A percentile compares a stretch with the other conserved stretches of the same genome.
phyloP scores from a whole-genome alignment of 805 yeast species.

The Candida manassasensis region DNA sequence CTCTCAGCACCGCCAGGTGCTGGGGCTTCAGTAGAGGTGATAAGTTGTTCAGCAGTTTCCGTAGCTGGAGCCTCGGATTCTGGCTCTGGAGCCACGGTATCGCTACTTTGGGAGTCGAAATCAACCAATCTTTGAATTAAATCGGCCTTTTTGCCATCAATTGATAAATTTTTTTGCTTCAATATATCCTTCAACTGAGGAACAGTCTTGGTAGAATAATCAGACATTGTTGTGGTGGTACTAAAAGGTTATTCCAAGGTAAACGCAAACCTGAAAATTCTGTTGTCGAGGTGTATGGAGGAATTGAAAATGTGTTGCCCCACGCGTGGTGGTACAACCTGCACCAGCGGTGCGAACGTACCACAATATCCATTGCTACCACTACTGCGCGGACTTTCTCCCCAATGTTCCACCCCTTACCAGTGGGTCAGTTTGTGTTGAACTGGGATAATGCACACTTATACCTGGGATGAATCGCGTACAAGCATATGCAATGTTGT shows the following conservation, averaged over 20 bases:
- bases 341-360: no score
- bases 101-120: constrained; percentile 32
- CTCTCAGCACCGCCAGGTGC: constrained; percentile 8
- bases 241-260: neutral
- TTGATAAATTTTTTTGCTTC: constrained; percentile 60
- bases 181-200: constrained; percentile 78
- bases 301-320: no score
- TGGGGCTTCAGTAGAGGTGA: constrained; percentile 9
- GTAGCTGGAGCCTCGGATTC: constrained; percentile 10
- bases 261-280: no score
- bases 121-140: constrained; percentile 61
- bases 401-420: no score
- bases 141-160: constrained; percentile 79
- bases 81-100: constrained; percentile 12
- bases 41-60: constrained; percentile 9
- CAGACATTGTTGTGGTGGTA: constrained; percentile 36
- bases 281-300: no score
- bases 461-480: no score
- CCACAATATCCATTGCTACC: no score
- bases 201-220: constrained; percentile 66
- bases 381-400: no score
- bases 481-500: no score
- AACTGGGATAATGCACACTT: no score
- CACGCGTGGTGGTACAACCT: no score
- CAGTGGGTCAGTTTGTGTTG: no score